phyloP scores from a whole-genome alignment of 2,329 filamentous ascomycete genomes.

The Beauveria australis region DNA sequence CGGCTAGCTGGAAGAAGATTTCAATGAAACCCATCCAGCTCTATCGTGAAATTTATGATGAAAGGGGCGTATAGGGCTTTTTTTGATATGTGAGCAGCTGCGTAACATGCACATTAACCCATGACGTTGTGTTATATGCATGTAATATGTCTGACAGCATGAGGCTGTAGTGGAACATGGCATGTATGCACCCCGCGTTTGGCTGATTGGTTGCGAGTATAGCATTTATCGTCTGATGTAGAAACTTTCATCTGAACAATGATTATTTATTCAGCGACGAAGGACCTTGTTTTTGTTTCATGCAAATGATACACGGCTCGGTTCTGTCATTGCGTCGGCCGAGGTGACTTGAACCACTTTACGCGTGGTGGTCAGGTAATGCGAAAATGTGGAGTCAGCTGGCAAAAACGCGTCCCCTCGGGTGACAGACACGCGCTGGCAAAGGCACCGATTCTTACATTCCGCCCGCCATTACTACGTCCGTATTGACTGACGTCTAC shows the following conservation, averaged over 20 bases:
- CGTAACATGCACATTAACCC: background rate
- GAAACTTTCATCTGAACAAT: no score
- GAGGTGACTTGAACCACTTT: background rate
- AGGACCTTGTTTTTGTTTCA: no score
- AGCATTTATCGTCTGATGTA: no score
- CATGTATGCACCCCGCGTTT: background rate
- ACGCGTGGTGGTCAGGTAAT: background rate
- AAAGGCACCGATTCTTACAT: no score
- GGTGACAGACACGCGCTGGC: background rate
- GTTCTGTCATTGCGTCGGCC: background rate
- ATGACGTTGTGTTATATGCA: background rate
- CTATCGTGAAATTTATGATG: no score
- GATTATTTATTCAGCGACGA: background rate
- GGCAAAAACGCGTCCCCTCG: slow-evolving; percentile 1
- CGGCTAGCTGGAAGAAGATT: background rate
- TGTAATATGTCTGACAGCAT: background rate
- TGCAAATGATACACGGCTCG: background rate
- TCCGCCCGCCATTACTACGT: no score
- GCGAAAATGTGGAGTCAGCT: background rate
- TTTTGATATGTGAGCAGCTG: no score
- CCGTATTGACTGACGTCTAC: background rate
- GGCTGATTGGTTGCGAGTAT: background rate
- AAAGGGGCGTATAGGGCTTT: no score
- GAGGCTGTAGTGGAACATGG: slow-evolving; percentile 1
- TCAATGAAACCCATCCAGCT: background rate